Evolutionary conservation across 2,329 filamentous ascomycete species (phyloP).

Genomic region (Venturia effusa): DNA sequence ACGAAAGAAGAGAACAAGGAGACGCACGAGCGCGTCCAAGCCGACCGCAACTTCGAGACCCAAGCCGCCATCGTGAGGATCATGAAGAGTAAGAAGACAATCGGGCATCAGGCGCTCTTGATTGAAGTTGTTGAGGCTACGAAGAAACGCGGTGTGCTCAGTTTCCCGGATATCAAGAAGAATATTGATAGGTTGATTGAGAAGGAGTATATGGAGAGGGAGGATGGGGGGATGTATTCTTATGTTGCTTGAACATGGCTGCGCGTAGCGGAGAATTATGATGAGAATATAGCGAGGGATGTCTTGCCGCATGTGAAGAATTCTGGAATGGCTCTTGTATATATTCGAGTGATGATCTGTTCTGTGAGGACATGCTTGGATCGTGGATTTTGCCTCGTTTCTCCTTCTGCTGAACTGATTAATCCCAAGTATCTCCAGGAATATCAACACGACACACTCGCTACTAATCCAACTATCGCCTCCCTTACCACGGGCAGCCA

Average conservation of each 20-base stretch:
- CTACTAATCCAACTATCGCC: too few species aligned
- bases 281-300: too few species aligned
- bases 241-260: constrained; percentile 25
- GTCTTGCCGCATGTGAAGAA: too few species aligned
- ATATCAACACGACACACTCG: too few species aligned
- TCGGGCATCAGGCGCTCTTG: constrained; percentile 78
- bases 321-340: too few species aligned
- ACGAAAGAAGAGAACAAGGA: constrained; percentile 90
- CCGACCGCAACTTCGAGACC: constrained; percentile 89
- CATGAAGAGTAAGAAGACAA: constrained; percentile 87
- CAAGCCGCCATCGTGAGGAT: constrained; percentile 95
- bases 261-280: not conserved
- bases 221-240: constrained; percentile 59
- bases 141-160: constrained; percentile 73
- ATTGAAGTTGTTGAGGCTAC: constrained; percentile 89
- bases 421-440: too few species aligned
- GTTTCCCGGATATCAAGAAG: constrained; percentile 82
- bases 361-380: too few species aligned
- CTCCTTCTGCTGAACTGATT: too few species aligned
- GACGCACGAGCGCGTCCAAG: constrained; percentile 80
- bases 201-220: constrained; percentile 83
- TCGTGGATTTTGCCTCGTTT: too few species aligned
- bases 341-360: too few species aligned
- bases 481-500: too few species aligned
- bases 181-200: constrained; percentile 94